A percentile compares a stretch with the other conserved stretches of the same genome.
Evolutionary conservation across 2,329 filamentous ascomycete genomes (phyloP).

Genomic region (Penicillium sp.): DNA sequence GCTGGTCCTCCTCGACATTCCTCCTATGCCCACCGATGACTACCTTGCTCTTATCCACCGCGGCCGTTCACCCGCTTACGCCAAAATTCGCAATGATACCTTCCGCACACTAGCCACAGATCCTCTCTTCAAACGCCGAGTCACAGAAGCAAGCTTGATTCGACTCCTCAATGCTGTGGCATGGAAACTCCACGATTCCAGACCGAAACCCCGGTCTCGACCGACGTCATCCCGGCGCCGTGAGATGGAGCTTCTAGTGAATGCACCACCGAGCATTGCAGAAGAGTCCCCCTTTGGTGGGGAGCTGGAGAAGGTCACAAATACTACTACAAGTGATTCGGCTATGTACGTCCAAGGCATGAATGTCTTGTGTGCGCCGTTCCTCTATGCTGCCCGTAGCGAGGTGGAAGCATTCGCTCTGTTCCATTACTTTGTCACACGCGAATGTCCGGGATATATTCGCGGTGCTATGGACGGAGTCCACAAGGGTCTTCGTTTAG

Average conservation of each 20-base stretch:
- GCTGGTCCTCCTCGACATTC: slow-evolving; percentile 87
- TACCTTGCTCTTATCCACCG: slow-evolving; percentile 90
- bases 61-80: slow-evolving; percentile 88
- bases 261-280: slow-evolving; percentile 38
- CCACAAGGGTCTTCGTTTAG: slow-evolving; percentile 82
- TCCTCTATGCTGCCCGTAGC: slow-evolving; percentile 89
- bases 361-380: slow-evolving; percentile 95
- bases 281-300: slow-evolving; percentile 51
- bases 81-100: slow-evolving; percentile 97
- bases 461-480: slow-evolving; percentile 96
- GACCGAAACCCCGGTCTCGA: slow-evolving; percentile 46
- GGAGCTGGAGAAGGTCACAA: slow-evolving; percentile 14
- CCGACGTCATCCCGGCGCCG: slow-evolving; percentile 47
- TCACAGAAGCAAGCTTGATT: slow-evolving; percentile 92
- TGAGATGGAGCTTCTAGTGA: slow-evolving; percentile 45
- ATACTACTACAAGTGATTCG: slow-evolving; percentile 56
- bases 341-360: slow-evolving; percentile 97
- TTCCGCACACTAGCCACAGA: slow-evolving; percentile 96
- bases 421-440: slow-evolving; percentile 82
- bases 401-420: slow-evolving; percentile 93
- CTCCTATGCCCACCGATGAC: slow-evolving; percentile 77
- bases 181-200: slow-evolving; percentile 84
- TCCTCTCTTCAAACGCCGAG: slow-evolving; percentile 90
- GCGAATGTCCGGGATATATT: slow-evolving; percentile 89
- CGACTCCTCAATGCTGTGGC: slow-evolving; percentile 91